A percentile compares a stretch with the other conserved stretches of the same genome.
Conservation (phyloP, 306 rosid species). For the Gastrolobium bilobum region DNA sequence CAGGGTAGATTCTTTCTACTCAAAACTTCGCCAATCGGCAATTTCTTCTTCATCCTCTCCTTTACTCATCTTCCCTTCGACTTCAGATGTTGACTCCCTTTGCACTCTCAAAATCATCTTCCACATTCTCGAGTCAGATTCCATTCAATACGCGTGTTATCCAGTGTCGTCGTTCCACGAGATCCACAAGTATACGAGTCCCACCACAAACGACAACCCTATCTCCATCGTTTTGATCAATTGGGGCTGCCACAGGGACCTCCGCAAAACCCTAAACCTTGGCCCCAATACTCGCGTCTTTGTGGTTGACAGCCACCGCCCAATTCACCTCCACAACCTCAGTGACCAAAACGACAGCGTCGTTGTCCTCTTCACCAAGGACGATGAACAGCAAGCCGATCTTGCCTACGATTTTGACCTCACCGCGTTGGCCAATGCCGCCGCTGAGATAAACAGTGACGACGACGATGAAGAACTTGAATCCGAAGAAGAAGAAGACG, state of each 20-base stretch:
- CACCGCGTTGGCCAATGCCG: conserved; percentile 77
- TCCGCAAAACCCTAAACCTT: conserved; percentile 59
- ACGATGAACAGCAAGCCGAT: conserved; percentile 88
- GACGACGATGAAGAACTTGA: not conserved
- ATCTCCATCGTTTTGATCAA: conserved; percentile 75
- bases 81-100: conserved; percentile 91
- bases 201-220: conserved; percentile 47
- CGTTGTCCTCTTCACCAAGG: conserved; percentile 75
- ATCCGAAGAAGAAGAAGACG: not conserved
- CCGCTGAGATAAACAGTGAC: conserved; percentile 17
- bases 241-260: conserved; percentile 90
- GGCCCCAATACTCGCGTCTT: conserved; percentile 66
- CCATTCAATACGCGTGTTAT: conserved; percentile 77
- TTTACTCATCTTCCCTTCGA: conserved; percentile 85
- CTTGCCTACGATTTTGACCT: conserved; percentile 80
- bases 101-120: conserved; percentile 82
- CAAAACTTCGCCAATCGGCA: conserved; percentile 69
- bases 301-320: conserved; percentile 91
- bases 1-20: conserved; percentile 73
- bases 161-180: conserved; percentile 90
- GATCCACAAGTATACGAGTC: conserved; percentile 65
- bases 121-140: conserved; percentile 86
- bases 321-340: conserved; percentile 86
- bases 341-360: conserved; percentile 76
- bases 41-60: conserved; percentile 64